Percentiles rank a stretch among this genome's conserved stretches.
These are phyloP conservation scores for Erodium texanum DNA, from an alignment of 441 rosid genomes.

Conservation along the genomic window DNA sequence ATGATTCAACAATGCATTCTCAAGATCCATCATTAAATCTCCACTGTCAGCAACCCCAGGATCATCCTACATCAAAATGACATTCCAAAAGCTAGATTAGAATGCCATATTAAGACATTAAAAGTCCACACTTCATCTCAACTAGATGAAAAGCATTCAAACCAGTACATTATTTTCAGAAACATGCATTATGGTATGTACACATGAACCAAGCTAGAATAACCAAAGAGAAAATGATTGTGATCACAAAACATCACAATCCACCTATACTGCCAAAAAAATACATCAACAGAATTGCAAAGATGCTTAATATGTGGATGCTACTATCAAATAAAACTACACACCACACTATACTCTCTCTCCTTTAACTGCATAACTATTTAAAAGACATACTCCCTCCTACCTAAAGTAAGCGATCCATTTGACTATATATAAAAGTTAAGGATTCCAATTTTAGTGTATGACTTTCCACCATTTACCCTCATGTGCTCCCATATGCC, in stretches of 20 bases:
- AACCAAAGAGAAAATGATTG: neutral
- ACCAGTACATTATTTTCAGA: too few species aligned
- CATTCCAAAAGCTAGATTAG: conserved; percentile 14
- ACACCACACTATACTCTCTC: neutral
- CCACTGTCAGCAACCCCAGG: conserved; percentile 29
- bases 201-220: too few species aligned
- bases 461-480: neutral
- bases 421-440: neutral
- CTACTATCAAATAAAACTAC: neutral
- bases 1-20: conserved; percentile 63
- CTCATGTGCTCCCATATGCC: neutral
- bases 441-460: neutral
- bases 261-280: neutral
- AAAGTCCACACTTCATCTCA: neutral
- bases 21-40: conserved; percentile 70
- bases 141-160: too few species aligned
- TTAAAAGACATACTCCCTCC: neutral
- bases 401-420: neutral
- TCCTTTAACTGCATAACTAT: neutral
- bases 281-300: neutral
- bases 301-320: neutral
- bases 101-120: conserved; percentile 9
- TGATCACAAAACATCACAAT: neutral
- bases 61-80: conserved; percentile 33
- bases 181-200: too few species aligned